These are phyloP conservation scores for Lentinus tigrinus DNA, from an alignment of 768 basidiomycete species.

Conservation along the genomic window DNA sequence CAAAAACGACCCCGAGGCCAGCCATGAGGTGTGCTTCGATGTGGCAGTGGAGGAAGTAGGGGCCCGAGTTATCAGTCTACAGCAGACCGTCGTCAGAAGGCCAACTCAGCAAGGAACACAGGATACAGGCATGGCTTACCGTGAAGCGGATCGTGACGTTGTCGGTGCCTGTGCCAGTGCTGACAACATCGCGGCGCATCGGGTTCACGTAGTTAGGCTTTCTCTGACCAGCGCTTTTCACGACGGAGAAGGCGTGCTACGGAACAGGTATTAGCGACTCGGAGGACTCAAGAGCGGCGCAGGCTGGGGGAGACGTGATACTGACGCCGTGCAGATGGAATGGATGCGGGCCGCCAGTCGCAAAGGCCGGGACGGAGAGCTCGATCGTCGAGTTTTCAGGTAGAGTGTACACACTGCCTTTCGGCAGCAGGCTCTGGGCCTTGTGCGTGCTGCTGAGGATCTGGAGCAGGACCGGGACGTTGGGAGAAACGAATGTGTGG, in stretches of 20 bases:
- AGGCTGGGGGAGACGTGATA: constrained; percentile 20
- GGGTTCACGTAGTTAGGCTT: constrained; percentile 35
- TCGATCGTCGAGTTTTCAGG: constrained; percentile 33
- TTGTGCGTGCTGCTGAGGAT: constrained; percentile 41
- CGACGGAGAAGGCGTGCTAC: constrained; percentile 37
- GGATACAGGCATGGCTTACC: background rate
- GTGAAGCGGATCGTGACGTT: constrained; percentile 21
- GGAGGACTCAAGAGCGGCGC: no score
- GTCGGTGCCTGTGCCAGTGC: constrained; percentile 8
- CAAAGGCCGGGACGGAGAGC: background rate
- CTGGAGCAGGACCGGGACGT: constrained; percentile 45
- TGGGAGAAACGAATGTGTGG: constrained; percentile 30
- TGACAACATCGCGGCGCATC: constrained; percentile 28
- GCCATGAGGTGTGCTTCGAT: constrained; percentile 17
- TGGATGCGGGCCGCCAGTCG: constrained; percentile 5
- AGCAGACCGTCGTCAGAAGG: background rate
- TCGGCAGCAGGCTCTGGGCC: constrained; percentile 37
- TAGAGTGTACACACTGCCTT: constrained; percentile 42
- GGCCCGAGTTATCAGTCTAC: constrained; percentile 18
- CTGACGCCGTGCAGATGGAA: constrained; percentile 17
- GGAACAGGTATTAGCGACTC: background rate
- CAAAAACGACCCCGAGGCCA: constrained; percentile 17
- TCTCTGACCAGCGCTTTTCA: constrained; percentile 31
- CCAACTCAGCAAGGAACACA: background rate
- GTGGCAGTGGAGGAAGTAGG: constrained; percentile 21